Base-by-base conservation (phyloP, 345 rosid species). In the Eucalyptus erythrocorys region DNA sequence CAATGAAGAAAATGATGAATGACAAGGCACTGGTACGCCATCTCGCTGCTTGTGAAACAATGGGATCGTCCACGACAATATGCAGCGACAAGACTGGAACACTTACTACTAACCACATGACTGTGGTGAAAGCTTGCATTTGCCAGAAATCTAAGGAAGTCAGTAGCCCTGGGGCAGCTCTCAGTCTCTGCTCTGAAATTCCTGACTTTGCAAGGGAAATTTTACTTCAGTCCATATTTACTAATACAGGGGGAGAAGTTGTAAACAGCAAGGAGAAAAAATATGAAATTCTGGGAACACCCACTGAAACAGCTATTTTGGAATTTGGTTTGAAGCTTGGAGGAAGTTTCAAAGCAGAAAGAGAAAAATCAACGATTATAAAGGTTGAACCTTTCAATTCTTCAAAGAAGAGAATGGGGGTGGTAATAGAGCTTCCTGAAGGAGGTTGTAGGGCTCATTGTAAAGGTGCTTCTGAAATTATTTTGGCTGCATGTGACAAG, bases 321-420 rank as follows among this genome's bases (percentile, higher is more conserved):
- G 99, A 96, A 89, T 93, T 96, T 87, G 99, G 98, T 42, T 89
- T 96, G 93, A 92, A 90, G 87, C 95, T 97, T 19, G 98, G 99
- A 88, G 99, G 98, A 68, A 89, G 95, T 92, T 97, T 95, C 87
- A 94, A 92, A 87, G 94, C 86, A 81, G 96, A 93, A 88, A 92
- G 91, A 76, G 89, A 91, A 87, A 92, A 93, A 84, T 90, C 94
- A 21, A 93, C 91, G 87, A 90, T 94, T 89, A 92, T 97, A 88
- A 96, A 95, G 91, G 96, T 97, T 87, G 99, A 97, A 93, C 98
- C 99, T 87, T 97, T 97, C 81, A 97, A 96, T 93, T 97, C 99
- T 64, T 89, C 93, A 68, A 96, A 94, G 91, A 97, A 97, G 92
- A 92, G 94, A 91, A 97, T 97, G 99, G 95, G 94, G 59, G 99